Percentiles rank a stretch among this genome's conserved stretches.
phyloP scores from a whole-genome alignment of 2,329 filamentous ascomycete species.

The Aspergillus pseudoviridinutans region DNA sequence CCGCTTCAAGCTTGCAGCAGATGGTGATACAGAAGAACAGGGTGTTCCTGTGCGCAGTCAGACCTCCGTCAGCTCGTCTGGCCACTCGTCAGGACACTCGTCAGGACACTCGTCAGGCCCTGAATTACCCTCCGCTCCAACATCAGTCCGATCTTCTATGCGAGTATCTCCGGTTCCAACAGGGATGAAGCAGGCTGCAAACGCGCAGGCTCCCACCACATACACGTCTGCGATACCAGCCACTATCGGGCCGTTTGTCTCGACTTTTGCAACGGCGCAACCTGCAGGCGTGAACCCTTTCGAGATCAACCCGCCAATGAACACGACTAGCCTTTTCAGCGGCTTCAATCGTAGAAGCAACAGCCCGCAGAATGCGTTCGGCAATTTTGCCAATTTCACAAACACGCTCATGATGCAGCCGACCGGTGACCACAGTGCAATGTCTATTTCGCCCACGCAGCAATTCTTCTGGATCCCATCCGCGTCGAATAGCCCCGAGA shows the following conservation, averaged over 20 bases:
- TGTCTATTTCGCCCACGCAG: not conserved
- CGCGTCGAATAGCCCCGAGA: not conserved
- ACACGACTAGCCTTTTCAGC: not conserved
- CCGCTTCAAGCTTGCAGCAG: constrained; percentile 2
- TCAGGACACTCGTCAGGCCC: not conserved
- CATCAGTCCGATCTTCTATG: not conserved
- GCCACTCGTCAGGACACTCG: not conserved
- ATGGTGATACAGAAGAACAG: not conserved
- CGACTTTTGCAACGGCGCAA: not conserved
- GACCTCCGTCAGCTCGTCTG: not conserved
- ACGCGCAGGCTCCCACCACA: not conserved
- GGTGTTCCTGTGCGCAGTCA: not conserved
- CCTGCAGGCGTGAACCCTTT: not conserved
- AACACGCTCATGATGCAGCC: not conserved
- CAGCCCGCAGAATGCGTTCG: not conserved
- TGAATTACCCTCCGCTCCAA: not conserved
- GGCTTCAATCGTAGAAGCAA: not conserved
- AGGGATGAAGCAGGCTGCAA: not conserved
- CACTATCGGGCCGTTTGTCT: not conserved
- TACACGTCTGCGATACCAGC: not conserved
- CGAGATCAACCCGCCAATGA: not conserved
- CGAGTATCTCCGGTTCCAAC: not conserved
- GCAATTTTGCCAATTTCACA: not conserved
- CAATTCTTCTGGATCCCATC: not conserved
- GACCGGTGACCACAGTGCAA: not conserved